These are phyloP conservation scores for Herpetospermum pedunculosum DNA, from an alignment of 306 rosid species.

Conservation along the genomic window DNA sequence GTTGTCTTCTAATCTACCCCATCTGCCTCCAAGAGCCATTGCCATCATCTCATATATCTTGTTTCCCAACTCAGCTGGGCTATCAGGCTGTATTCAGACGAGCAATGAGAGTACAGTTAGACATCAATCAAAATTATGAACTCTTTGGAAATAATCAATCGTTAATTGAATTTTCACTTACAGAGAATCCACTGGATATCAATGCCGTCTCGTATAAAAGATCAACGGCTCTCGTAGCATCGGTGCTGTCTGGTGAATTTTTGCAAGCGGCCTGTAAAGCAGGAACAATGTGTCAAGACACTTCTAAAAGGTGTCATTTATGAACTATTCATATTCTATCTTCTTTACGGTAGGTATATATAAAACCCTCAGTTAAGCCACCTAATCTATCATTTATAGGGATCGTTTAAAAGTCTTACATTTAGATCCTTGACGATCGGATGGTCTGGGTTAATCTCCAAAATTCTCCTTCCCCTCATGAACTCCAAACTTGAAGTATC, in stretches of 20 bases:
- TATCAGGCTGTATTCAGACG: slow-evolving; percentile 62
- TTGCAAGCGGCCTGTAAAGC: slow-evolving; percentile 81
- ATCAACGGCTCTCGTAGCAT: slow-evolving; percentile 82
- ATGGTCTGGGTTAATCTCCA: slow-evolving; percentile 93
- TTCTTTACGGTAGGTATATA: neutral
- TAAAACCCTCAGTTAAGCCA: neutral
- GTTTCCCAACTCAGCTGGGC: slow-evolving; percentile 91
- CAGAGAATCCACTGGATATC: slow-evolving; percentile 96
- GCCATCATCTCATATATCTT: slow-evolving; percentile 97
- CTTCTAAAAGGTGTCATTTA: neutral
- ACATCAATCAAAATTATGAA: neutral
- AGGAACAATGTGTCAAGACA: neutral
- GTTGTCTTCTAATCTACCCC: slow-evolving; percentile 73
- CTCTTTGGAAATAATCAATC: neutral
- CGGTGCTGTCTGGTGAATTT: slow-evolving; percentile 70
- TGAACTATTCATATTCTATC: neutral
- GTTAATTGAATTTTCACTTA: slow-evolving; percentile 12
- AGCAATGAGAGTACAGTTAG: slow-evolving; percentile 1
- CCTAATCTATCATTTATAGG: neutral
- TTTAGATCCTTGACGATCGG: slow-evolving; percentile 80
- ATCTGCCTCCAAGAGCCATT: slow-evolving; percentile 91
- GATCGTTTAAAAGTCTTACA: slow-evolving; percentile 28
- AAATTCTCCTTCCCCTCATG: slow-evolving; percentile 96
- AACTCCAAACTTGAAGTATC: slow-evolving; percentile 89
- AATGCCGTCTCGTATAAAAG: slow-evolving; percentile 83